Percentiles rank a stretch among this genome's conserved stretches.
phyloP scores from a whole-genome alignment of 192 early-diverging fungal species.

The Dispira simplex region DNA sequence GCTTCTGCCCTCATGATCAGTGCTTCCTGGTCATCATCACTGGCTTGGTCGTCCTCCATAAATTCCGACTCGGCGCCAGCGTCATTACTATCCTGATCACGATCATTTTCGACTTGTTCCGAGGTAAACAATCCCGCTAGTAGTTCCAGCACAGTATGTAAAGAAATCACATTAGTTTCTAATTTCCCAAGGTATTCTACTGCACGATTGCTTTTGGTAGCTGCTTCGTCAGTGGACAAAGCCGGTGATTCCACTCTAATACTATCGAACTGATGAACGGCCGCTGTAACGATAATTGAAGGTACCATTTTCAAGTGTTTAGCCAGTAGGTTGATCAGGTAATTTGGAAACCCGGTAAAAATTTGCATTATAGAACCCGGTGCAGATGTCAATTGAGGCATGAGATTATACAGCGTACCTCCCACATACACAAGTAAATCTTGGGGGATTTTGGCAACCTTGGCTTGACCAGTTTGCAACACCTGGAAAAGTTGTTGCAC shows the following conservation, averaged over 20 bases:
- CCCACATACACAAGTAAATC: constrained; percentile 53
- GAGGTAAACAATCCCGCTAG: constrained; percentile 70
- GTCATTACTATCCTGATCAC: constrained; percentile 23
- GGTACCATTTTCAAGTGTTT: constrained; percentile 13
- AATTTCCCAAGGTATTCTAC: constrained; percentile 24
- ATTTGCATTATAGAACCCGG: constrained; percentile 12
- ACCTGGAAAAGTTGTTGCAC: constrained; percentile 32
- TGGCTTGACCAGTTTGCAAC: constrained; percentile 19
- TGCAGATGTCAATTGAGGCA: constrained; percentile 10
- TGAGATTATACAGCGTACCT: constrained; percentile 37
- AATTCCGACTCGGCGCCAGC: constrained; percentile 15
- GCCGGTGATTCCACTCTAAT: neutral
- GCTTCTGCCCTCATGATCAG: too few relatives aligned
- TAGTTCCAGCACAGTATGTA: constrained; percentile 65
- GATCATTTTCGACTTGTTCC: constrained; percentile 17
- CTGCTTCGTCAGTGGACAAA: neutral
- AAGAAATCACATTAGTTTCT: constrained; percentile 36
- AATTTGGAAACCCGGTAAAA: constrained; percentile 25
- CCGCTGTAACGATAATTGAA: constrained; percentile 6
- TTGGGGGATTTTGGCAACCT: constrained; percentile 31
- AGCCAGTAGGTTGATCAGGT: constrained; percentile 11
- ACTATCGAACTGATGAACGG: neutral
- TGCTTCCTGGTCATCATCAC: constrained; percentile 26
- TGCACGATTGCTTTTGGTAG: neutral
- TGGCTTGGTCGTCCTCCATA: constrained; percentile 31